Base-by-base conservation (phyloP, 1,139 yeast species). In the Hanseniaspora gamundiae region DNA sequence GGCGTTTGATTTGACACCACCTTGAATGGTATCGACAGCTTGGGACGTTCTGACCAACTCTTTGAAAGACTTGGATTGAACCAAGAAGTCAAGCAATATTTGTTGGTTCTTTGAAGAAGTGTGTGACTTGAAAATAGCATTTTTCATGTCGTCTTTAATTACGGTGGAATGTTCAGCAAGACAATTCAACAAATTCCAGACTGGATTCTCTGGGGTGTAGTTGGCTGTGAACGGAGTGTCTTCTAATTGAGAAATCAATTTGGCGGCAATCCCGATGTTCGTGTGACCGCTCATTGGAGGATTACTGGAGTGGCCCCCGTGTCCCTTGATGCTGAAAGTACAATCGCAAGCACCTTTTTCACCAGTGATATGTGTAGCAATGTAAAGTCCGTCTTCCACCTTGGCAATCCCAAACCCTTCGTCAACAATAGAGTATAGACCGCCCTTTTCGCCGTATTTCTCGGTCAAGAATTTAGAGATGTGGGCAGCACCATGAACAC, bases 1-100 rank as follows among this genome's bases (percentile, higher is more conserved):
- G 0, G 87, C 85, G 55, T 81, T 81, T 29, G 76, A 65, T 59
- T 81, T 81, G 38, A 72, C 71, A 17, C 91, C 91, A 9, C 88
- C 88, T n/a, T 62, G 52, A 42, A 81, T 66, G 10, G 78, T 67
- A 57, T 81, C 87, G n/a, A 74, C 68, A 0, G 87, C 84, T 56
- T 78, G 85, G 6, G 84, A 71, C 1, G 87, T 79, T 41, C 71
- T 67, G 43, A 80, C 65, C 26, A 76, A 59, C 52, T 67, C 76
- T 47, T 69, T 71, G 44, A 51, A 49, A 4, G 50, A 48, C 21
- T 52, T 49, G 3, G 54, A 45, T 21, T 57, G 45, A 17, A 49
- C 50, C 31, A 61, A 40, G 49, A 63, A 64, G 2, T 68, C 59
- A 35, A 73, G 48, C 4, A 74, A 68, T 28, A 61, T 59, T 11